These are phyloP conservation scores for Neonectria punicea DNA, from an alignment of 2,329 filamentous ascomycete species.

Conservation along the genomic window DNA sequence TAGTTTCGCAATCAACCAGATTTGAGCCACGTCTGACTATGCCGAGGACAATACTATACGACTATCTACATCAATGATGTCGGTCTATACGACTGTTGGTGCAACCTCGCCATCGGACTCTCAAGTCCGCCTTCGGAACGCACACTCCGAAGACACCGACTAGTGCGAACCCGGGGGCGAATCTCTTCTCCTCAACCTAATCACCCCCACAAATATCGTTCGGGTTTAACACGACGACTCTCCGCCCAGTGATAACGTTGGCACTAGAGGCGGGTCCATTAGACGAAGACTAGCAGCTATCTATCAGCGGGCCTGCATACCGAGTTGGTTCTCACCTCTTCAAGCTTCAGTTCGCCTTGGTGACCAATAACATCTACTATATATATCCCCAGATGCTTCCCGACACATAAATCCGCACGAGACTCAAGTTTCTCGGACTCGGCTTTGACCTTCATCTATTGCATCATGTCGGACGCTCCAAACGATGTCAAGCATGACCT, in stretches of 20 bases:
- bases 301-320: neutral
- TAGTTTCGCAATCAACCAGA: neutral
- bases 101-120: neutral
- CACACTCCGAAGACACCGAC: neutral
- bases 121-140: neutral
- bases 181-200: neutral
- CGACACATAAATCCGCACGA: neutral
- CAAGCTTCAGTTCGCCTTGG: neutral
- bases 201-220: neutral
- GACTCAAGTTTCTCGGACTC: neutral
- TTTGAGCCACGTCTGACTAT: neutral
- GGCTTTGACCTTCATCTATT: neutral
- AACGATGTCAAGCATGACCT: constrained; percentile 6
- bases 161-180: neutral
- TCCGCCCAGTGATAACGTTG: constrained; percentile 10
- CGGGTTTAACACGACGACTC: neutral
- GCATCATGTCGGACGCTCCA: constrained; percentile 2
- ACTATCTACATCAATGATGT: neutral
- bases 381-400: neutral
- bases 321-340: neutral
- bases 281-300: neutral
- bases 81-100: neutral
- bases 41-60: neutral
- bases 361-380: neutral
- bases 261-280: neutral